Base-by-base conservation (phyloP, 495 filamentous ascomycete genomes). In the Amorphotheca resinae region DNA sequence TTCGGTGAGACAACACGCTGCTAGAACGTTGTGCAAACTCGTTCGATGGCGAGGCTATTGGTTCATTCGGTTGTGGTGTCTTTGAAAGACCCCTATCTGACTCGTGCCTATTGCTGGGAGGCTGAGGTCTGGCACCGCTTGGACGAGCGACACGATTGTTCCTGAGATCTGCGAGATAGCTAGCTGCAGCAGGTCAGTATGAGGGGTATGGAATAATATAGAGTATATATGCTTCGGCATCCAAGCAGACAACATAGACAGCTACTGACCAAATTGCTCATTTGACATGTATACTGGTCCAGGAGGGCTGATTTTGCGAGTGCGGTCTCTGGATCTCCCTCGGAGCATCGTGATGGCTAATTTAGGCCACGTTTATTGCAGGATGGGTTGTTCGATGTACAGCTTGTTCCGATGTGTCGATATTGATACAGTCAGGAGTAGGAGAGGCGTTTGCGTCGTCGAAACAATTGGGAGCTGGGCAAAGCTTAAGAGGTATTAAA, bases 271-370 rank as follows among this genome's bases (percentile, higher is more conserved):
- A 59, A 93, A 80, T 64, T 94, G 86, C 34, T 88, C 78, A 57
- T 76, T 77, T 26, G 77, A 77, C 87, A 95, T 94, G 64, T 84
- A 93, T 30, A 74, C 71, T 18, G 83, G 80, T 28, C 77, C 77
- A 17, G 84, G 79, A 48, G 80, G 79, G 34, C 77, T 78, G 49
- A 76, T 73, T 66, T 80, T 83, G 50, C 75, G 61, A 34, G 39
- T 46, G 62, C 58, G 58, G 40, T 68, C 65, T 51, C 60, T 65
- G 42, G 51, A 46, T 46, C 55, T 57, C 32, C 65, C 59, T 54
- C 63, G 54, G 14, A 45, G 39, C 23, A 53, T 16, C 46, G 48
- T 56, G 22, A 22, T 20, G n/a, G 17, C 31, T 33, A 15, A 12
- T 5, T 33, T 5, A 12, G 12, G 31, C 31, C n/a, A n/a, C n/a